A percentile compares a stretch with the other conserved stretches of the same genome.
Evolutionary conservation across 768 basidiomycete species (phyloP).

Genomic region (Xerocomus spinulosus): DNA sequence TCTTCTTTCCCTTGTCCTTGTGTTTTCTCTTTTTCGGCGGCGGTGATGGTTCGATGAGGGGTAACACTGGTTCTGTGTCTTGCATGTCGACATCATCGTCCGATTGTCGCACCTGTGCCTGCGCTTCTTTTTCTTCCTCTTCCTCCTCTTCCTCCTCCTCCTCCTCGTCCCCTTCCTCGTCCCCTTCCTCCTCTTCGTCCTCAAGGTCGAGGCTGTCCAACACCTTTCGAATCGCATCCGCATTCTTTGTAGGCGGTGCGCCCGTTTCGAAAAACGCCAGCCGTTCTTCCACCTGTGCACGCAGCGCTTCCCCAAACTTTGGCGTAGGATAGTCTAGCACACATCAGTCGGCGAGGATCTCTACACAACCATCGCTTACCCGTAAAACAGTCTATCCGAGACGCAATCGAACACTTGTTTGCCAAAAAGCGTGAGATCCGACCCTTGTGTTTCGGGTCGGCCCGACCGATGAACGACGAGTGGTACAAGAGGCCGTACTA

Average conservation of each 20-base stretch:
- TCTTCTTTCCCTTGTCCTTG: too few relatives aligned
- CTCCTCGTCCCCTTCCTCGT: constrained; percentile 40
- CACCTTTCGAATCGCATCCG: constrained; percentile 89
- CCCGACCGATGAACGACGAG: constrained; percentile 94
- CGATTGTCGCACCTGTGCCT: neutral
- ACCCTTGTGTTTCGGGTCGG: constrained; percentile 91
- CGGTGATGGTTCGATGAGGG: constrained; percentile 54
- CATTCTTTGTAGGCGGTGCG: constrained; percentile 81
- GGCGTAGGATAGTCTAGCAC: constrained; percentile 73
- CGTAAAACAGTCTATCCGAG: constrained; percentile 92
- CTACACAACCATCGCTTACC: constrained; percentile 40
- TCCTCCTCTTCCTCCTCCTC: too few relatives aligned
- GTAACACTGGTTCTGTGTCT: constrained; percentile 43
- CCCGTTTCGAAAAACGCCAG: constrained; percentile 93
- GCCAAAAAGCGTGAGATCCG: constrained; percentile 98
- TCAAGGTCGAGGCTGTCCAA: constrained; percentile 73
- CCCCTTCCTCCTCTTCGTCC: constrained; percentile 53
- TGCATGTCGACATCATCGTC: constrained; percentile 42
- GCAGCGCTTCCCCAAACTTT: constrained; percentile 93
- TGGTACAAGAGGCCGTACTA: constrained; percentile 98
- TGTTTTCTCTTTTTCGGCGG: too few relatives aligned
- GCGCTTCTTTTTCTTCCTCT: too few relatives aligned
- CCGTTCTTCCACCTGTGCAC: constrained; percentile 92
- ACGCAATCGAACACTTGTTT: constrained; percentile 97
- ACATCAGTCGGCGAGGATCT: neutral